Conservation (phyloP, 2,329 filamentous ascomycete species). For the Aspergillus sp. region DNA sequence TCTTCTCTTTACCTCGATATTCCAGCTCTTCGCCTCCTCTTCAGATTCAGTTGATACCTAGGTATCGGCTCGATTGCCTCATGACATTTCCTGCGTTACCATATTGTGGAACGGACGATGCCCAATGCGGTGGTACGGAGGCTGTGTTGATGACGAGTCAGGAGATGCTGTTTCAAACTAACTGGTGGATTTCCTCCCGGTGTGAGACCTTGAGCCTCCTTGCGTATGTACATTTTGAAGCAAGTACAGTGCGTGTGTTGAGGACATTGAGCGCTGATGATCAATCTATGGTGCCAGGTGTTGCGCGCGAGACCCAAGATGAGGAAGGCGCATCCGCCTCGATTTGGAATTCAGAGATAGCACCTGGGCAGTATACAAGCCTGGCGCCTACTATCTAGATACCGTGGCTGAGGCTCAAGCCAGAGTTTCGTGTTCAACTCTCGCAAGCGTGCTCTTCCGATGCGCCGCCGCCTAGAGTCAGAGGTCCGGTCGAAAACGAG, state of each 20-base stretch:
- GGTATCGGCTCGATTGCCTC: not conserved
- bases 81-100: not conserved
- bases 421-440: not conserved
- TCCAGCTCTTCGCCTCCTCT: not conserved
- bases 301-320: not conserved
- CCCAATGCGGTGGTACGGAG: not conserved
- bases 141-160: slow-evolving; percentile 4
- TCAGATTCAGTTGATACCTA: not conserved
- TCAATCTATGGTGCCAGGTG: not conserved
- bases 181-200: not conserved
- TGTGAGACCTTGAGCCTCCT: not conserved
- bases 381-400: not conserved
- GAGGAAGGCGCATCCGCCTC: not conserved
- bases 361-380: not conserved
- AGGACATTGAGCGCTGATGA: not conserved
- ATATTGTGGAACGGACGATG: not conserved
- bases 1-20: not conserved
- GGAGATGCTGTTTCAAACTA: not conserved
- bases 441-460: not conserved
- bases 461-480: not conserved
- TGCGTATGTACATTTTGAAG: not conserved
- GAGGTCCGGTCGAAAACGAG: not conserved
- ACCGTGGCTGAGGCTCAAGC: not conserved
- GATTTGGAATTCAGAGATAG: not conserved
- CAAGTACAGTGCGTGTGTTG: not conserved